Evolutionary conservation across 768 basidiomycete species (phyloP).

Genomic region (Mycena haematopus): DNA sequence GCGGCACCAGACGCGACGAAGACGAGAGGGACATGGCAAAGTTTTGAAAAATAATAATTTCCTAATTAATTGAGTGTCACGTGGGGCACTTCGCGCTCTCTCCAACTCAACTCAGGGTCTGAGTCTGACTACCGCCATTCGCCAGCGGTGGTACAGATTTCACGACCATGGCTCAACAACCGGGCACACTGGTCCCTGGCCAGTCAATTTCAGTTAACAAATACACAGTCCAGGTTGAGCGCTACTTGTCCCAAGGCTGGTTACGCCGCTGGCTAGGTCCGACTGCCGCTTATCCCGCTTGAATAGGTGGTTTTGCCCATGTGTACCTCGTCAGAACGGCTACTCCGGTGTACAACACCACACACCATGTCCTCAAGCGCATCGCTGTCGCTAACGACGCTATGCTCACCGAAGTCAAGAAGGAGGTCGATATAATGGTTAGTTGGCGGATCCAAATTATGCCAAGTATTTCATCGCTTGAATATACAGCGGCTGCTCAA

Average conservation of each 20-base stretch:
- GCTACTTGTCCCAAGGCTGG: conserved; percentile 93
- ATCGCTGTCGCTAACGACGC: conserved; percentile 91
- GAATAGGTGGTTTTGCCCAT: conserved; percentile 93
- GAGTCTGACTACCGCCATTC: too few species aligned
- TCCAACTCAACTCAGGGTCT: too few species aligned
- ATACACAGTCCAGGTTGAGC: conserved; percentile 89
- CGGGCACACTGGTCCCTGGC: conserved; percentile 79
- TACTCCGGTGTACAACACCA: conserved; percentile 87
- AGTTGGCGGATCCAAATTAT: conserved; percentile 32
- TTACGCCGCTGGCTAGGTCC: conserved; percentile 22
- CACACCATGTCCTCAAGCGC: conserved; percentile 95
- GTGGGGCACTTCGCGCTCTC: too few species aligned
- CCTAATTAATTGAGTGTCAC: background rate
- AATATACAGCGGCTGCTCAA: conserved; percentile 77
- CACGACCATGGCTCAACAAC: conserved; percentile 54
- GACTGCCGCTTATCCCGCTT: conserved; percentile 23
- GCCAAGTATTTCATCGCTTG: conserved; percentile 36
- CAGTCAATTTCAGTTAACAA: conserved; percentile 91
- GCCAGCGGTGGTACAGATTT: conserved; percentile 5
- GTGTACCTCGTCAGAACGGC: conserved; percentile 94
- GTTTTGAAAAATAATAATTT: background rate
- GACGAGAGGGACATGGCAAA: background rate
- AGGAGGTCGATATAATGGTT: conserved; percentile 99
- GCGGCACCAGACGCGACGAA: background rate
- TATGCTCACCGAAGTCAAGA: conserved; percentile 92